Evolutionary conservation across 257 asterid species (phyloP).

Genomic region (Solanum sparsipilum): DNA sequence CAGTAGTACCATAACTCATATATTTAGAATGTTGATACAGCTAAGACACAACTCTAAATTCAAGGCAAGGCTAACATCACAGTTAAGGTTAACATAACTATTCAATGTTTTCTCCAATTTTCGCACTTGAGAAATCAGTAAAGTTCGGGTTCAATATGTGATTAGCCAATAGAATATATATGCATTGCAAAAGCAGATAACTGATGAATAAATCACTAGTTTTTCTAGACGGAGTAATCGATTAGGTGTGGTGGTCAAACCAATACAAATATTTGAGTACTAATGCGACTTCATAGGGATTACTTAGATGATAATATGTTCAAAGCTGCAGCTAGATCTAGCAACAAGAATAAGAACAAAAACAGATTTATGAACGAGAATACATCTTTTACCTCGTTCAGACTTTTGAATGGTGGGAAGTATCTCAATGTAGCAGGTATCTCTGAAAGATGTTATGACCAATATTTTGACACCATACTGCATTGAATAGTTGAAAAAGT

Average conservation of each 20-base stretch:
- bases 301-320: background rate
- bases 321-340: background rate
- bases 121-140: background rate
- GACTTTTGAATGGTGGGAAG: conserved; percentile 77
- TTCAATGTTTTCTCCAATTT: background rate
- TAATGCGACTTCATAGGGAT: background rate
- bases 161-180: background rate
- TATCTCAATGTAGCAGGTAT: conserved; percentile 93
- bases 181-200: background rate
- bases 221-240: background rate
- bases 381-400: conserved; percentile 55
- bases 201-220: background rate
- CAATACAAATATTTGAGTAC: background rate
- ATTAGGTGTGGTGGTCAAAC: background rate
- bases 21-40: background rate
- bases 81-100: background rate
- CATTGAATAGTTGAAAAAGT: conserved; percentile 23
- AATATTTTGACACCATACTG: conserved; percentile 92
- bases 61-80: background rate
- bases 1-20: background rate
- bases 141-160: background rate
- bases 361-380: background rate
- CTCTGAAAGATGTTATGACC: conserved; percentile 91
- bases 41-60: background rate
- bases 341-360: background rate